Evolutionary conservation across 2,329 filamentous ascomycete genomes (phyloP).

Genomic region (Fusarium dlaminii): DNA sequence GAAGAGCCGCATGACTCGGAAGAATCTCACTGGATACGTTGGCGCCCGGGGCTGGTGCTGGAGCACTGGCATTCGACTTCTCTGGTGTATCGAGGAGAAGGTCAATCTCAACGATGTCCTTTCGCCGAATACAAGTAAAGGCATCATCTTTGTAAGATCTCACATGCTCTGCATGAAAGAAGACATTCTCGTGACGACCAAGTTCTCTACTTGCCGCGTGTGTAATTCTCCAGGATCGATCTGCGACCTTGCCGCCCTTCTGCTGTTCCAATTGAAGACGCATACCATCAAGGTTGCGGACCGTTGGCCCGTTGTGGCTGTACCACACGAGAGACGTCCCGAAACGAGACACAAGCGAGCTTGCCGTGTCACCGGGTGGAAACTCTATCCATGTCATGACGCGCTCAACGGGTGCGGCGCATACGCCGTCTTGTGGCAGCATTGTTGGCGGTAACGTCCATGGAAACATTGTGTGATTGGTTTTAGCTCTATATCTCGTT

Average conservation of each 20-base stretch:
- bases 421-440: slow-evolving; percentile 81
- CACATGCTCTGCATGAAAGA: slow-evolving; percentile 79
- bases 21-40: slow-evolving; percentile 27
- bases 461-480: slow-evolving; percentile 87
- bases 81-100: slow-evolving; percentile 56
- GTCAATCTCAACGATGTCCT: slow-evolving; percentile 77
- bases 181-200: slow-evolving; percentile 87
- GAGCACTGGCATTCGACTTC: slow-evolving; percentile 40
- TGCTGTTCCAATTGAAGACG: slow-evolving; percentile 75
- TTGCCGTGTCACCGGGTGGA: slow-evolving; percentile 55
- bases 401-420: slow-evolving; percentile 74
- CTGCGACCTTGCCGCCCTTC: slow-evolving; percentile 52
- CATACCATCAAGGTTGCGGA: slow-evolving; percentile 64
- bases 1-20: slow-evolving; percentile 18
- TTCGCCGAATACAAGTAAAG: slow-evolving; percentile 81
- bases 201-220: slow-evolving; percentile 83
- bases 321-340: slow-evolving; percentile 49
- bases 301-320: slow-evolving; percentile 53
- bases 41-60: slow-evolving; percentile 18
- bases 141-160: slow-evolving; percentile 83
- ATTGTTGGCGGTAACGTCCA: slow-evolving; percentile 87
- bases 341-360: slow-evolving; percentile 46
- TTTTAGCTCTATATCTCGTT: slow-evolving; percentile 60
- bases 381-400: slow-evolving; percentile 76
- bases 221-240: slow-evolving; percentile 74